phyloP scores from a whole-genome alignment of 1,284 basidiomycete species.

The Boletellus deceptivus region DNA sequence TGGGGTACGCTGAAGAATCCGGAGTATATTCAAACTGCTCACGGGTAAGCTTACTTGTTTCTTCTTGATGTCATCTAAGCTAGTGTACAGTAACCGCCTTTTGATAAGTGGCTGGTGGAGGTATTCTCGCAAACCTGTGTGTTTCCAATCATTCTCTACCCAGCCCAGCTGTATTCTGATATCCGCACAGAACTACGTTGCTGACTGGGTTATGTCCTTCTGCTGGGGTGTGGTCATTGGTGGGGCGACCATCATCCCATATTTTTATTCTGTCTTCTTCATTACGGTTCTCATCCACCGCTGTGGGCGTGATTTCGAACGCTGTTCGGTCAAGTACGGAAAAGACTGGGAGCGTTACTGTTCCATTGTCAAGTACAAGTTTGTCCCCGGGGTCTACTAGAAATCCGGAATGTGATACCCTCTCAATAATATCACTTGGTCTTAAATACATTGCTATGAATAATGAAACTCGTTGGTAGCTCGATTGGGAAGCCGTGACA shows the following conservation, averaged over 20 bases:
- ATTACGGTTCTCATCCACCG: slow-evolving; percentile 86
- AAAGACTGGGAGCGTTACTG: slow-evolving; percentile 95
- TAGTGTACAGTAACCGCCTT: slow-evolving; percentile 65
- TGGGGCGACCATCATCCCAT: slow-evolving; percentile 82
- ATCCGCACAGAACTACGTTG: slow-evolving; percentile 68
- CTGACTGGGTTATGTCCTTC: slow-evolving; percentile 86
- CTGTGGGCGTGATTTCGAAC: slow-evolving; percentile 87
- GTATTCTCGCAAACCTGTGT: slow-evolving; percentile 84
- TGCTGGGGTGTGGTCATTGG: slow-evolving; percentile 92
- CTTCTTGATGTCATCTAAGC: slow-evolving; percentile 6
- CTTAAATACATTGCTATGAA: slow-evolving; percentile 1
- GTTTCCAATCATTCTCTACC: slow-evolving; percentile 23
- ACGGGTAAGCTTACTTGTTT: slow-evolving; percentile 57
- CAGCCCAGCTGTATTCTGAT: slow-evolving; percentile 2
- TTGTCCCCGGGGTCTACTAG: slow-evolving; percentile 75
- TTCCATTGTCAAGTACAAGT: slow-evolving; percentile 82
- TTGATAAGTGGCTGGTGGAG: slow-evolving; percentile 89
- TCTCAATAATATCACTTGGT: slow-evolving; percentile 3
- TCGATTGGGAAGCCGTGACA: no score
- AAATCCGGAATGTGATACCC: slow-evolving; percentile 24
- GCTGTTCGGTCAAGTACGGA: slow-evolving; percentile 91
- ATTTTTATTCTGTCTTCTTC: slow-evolving; percentile 96
- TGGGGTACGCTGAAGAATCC: slow-evolving; percentile 87
- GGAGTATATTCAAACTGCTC: slow-evolving; percentile 88
- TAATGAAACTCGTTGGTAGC: no score